Evolutionary conservation across 2,329 filamentous ascomycete species (phyloP).

Genomic region (Neobulgaria alba): DNA sequence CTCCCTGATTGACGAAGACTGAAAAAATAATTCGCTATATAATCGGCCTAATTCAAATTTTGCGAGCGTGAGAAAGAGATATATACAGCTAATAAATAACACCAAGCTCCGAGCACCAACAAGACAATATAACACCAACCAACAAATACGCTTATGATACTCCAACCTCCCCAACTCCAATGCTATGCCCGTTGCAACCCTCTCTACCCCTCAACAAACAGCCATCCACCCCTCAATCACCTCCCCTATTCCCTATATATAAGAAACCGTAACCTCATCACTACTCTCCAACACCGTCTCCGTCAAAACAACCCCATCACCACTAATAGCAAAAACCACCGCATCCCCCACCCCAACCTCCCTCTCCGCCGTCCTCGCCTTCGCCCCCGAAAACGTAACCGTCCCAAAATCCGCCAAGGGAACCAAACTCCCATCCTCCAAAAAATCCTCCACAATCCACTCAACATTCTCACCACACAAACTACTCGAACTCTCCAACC

Average conservation of each 20-base stretch:
- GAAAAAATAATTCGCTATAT: too few species aligned
- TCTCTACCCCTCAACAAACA: too few species aligned
- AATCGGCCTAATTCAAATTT: too few species aligned
- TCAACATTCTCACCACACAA: conserved; percentile 41
- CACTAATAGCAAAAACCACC: not conserved
- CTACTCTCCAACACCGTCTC: not conserved
- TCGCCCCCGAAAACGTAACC: conserved; percentile 32
- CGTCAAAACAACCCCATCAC: not conserved
- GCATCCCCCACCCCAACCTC: not conserved
- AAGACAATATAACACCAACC: too few species aligned
- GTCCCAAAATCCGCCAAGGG: conserved; percentile 39
- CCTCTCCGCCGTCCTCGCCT: not conserved
- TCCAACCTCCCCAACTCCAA: too few species aligned
- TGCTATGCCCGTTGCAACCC: too few species aligned
- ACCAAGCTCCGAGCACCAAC: too few species aligned
- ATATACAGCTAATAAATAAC: too few species aligned
- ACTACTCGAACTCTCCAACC: conserved; percentile 31
- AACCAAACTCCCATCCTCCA: conserved; percentile 34
- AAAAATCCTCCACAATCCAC: conserved; percentile 46
- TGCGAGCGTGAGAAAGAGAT: too few species aligned
- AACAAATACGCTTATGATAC: too few species aligned
- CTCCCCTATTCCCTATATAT: not conserved
- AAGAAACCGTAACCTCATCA: not conserved
- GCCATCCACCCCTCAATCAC: too few species aligned
- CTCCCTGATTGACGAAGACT: too few species aligned